Base-by-base conservation (phyloP, 2,329 filamentous ascomycete species). In the Penicillium aurantiogriseum region DNA sequence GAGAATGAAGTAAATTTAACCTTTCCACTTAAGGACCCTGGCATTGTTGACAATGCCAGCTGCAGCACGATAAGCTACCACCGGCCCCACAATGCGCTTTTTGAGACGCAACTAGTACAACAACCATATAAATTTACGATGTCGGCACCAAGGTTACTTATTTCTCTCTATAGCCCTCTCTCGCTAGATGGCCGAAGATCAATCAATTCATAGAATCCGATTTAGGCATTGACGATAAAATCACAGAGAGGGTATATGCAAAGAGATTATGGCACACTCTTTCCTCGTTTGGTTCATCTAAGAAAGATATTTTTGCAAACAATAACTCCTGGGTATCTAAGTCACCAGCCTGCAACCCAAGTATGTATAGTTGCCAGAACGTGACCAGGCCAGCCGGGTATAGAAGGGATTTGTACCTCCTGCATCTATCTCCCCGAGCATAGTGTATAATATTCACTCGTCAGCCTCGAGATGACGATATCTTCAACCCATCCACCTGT, bases 261-360 rank as follows among this genome's bases (percentile, higher is more conserved):
- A 35, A 27, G 29, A 42, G 17, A 15, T 21, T 27, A 40, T 49
- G n/a, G n/a, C n/a, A n/a, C 29, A 3, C n/a, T 27, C 3, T 31
- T 39, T 33, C 17, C 38, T 50, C 19, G 52, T 15, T 44, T 10
- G 13, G 15, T 31, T 49, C 36, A 25, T 31, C 21, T 19, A 29
- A 23, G 10, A 27, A 31, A 53, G 6, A 45, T 11, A 33, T 44
- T 46, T 19, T 23, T 19, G 38, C 42, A 58, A 56, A 40, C 36
- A 43, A 47, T 42, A 58, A 61, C 56, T 64, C 58, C 60, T 23
- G 62, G 62, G 62, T 64, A 64, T 64, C 54, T 35, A 59, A 58
- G 49, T 63, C 54, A 44, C 47, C 48, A 25, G 33, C 35, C 36
- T 19, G 17, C 43, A 54, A 39, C 29, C 27, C 48, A 57, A 47